Conservation (phyloP, 345 rosid species). For the Syzygium oleosum region DNA sequence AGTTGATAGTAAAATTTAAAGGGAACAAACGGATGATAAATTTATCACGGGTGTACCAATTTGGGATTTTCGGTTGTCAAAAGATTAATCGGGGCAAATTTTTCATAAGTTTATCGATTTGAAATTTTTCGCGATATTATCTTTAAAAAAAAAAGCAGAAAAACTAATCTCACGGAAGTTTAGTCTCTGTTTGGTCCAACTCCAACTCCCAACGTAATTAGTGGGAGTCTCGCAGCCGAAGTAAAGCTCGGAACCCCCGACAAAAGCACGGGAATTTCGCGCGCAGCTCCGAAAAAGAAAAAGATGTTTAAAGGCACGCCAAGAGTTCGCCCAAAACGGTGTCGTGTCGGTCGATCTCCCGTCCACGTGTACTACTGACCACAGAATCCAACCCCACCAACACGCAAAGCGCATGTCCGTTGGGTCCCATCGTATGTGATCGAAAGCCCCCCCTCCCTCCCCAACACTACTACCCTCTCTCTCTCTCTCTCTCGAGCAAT, state of each 20-base stretch:
- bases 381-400: neutral
- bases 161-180: neutral
- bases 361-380: neutral
- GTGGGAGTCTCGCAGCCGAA: neutral
- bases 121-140: too few relatives aligned
- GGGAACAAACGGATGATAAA: too few relatives aligned
- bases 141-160: neutral
- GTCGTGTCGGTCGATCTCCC: neutral
- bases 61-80: too few relatives aligned
- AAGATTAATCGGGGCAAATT: too few relatives aligned
- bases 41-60: too few relatives aligned
- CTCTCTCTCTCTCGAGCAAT: neutral
- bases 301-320: neutral
- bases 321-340: neutral
- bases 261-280: neutral
- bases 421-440: neutral
- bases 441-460: neutral
- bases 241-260: neutral
- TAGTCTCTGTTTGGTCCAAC: neutral
- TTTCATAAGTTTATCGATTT: too few relatives aligned
- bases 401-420: neutral
- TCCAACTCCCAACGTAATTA: neutral
- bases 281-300: neutral
- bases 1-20: too few relatives aligned
- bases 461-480: too few relatives aligned